Percentiles rank a stretch among this genome's conserved stretches.
These are phyloP conservation scores for Tephrocybe sp. DNA, from an alignment of 768 basidiomycete genomes.

Conservation along the genomic window DNA sequence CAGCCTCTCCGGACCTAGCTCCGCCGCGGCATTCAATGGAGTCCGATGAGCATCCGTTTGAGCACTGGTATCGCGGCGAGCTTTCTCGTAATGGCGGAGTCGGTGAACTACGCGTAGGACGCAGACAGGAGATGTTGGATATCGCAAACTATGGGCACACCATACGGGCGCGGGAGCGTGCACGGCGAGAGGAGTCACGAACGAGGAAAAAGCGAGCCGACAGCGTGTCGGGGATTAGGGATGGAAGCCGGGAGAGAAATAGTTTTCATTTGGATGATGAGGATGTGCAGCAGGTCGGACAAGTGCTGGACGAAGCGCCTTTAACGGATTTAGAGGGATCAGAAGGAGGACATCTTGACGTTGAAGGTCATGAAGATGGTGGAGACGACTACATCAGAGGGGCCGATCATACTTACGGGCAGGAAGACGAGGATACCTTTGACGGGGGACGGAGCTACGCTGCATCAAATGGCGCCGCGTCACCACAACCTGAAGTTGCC, in stretches of 20 bases:
- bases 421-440: conserved; percentile 8
- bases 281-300: conserved; percentile 37
- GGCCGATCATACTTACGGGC: conserved; percentile 16
- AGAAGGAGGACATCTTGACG: conserved; percentile 25
- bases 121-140: conserved; percentile 80
- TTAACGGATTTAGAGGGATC: conserved; percentile 72
- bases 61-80: conserved; percentile 90
- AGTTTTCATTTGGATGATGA: conserved; percentile 73
- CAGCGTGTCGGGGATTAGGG: conserved; percentile 52
- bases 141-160: conserved; percentile 83
- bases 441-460: conserved; percentile 14
- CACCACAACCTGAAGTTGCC: conserved; percentile 12
- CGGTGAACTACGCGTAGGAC: conserved; percentile 74
- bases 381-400: conserved; percentile 20
- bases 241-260: conserved; percentile 47
- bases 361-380: conserved; percentile 16
- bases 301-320: conserved; percentile 74
- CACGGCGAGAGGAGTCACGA: conserved; percentile 19
- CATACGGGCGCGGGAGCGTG: conserved; percentile 28
- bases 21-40: conserved; percentile 62
- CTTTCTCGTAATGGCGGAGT: conserved; percentile 87
- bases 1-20: conserved; percentile 31
- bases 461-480: conserved; percentile 14
- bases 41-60: conserved; percentile 80
- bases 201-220: conserved; percentile 58